These are phyloP conservation scores for Chlamydomonas reinhardtii DNA, from an alignment of 163 green algal species.

Conservation along the genomic window DNA sequence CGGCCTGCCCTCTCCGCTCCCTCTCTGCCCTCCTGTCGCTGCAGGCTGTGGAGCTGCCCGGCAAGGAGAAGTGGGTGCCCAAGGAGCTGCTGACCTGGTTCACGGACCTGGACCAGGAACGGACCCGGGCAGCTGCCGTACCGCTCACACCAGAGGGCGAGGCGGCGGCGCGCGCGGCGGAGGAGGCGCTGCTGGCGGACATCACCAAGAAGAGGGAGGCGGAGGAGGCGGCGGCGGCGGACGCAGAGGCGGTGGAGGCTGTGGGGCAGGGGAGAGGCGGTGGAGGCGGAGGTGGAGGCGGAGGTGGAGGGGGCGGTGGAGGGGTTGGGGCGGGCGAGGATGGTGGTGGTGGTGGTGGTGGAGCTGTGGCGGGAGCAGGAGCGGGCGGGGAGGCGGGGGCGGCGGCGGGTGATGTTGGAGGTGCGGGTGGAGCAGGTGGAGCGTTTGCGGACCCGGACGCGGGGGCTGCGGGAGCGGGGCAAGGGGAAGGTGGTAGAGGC, in stretches of 20 bases:
- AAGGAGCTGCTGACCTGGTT: constrained; percentile 29
- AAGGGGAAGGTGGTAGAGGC: neutral
- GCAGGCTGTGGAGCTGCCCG: constrained; percentile 21
- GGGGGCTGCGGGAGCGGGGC: neutral
- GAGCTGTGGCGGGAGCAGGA: no score
- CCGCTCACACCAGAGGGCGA: constrained; percentile 26
- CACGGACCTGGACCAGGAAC: constrained; percentile 24
- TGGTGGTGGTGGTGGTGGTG: neutral
- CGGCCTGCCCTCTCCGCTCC: neutral
- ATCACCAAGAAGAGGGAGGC: neutral
- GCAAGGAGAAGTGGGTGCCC: neutral
- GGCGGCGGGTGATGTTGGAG: no score
- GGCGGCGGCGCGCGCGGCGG: neutral
- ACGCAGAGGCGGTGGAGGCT: neutral
- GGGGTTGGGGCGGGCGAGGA: neutral
- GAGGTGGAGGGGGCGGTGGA: no score
- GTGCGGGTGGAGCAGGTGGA: neutral
- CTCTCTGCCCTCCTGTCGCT: neutral
- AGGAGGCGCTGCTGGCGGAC: neutral
- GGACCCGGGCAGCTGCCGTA: constrained; percentile 10
- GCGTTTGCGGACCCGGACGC: neutral
- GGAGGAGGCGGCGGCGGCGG: neutral
- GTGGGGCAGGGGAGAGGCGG: neutral
- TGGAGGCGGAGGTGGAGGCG: neutral
- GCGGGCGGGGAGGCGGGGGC: neutral